These are phyloP conservation scores for Chytridium lagenaria DNA, from an alignment of 371 early-diverging fungal genomes.

Conservation along the genomic window DNA sequence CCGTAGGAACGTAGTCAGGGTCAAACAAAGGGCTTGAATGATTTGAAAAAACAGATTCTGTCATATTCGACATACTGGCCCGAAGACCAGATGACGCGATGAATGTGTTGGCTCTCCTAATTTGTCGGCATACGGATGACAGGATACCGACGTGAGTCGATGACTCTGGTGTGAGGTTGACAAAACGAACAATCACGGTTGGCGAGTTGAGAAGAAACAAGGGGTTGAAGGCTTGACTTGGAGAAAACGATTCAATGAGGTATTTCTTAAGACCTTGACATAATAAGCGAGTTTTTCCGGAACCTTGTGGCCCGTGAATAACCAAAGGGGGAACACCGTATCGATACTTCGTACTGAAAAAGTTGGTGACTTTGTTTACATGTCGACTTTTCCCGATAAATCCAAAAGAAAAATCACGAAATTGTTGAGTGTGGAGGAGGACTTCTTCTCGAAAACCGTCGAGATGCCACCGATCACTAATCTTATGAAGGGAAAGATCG, in stretches of 20 bases:
- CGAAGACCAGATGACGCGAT: neutral
- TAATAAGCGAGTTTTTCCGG: constrained; percentile 20
- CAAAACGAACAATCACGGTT: constrained; percentile 25
- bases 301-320: constrained; percentile 23
- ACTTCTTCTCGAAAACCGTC: constrained; percentile 34
- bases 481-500: constrained; percentile 26
- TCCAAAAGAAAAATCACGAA: neutral
- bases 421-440: constrained; percentile 15
- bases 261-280: constrained; percentile 31
- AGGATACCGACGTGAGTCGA: constrained; percentile 18
- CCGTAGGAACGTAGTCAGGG: constrained; percentile 28
- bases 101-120: constrained; percentile 20
- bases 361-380: constrained; percentile 31
- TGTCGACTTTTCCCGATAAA: constrained; percentile 28
- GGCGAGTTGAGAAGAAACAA: constrained; percentile 10
- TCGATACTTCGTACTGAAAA: constrained; percentile 28
- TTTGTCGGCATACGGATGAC: constrained; percentile 30
- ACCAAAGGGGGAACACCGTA: constrained; percentile 32
- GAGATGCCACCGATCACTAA: constrained; percentile 18
- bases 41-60: constrained; percentile 4
- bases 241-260: constrained; percentile 14
- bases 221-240: constrained; percentile 13
- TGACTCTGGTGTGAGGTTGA: constrained; percentile 30
- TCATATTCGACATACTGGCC: neutral
- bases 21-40: constrained; percentile 20